These are phyloP conservation scores for Pythium monospermum DNA, from an alignment of 352 stramenopile species.

Conservation along the genomic window DNA sequence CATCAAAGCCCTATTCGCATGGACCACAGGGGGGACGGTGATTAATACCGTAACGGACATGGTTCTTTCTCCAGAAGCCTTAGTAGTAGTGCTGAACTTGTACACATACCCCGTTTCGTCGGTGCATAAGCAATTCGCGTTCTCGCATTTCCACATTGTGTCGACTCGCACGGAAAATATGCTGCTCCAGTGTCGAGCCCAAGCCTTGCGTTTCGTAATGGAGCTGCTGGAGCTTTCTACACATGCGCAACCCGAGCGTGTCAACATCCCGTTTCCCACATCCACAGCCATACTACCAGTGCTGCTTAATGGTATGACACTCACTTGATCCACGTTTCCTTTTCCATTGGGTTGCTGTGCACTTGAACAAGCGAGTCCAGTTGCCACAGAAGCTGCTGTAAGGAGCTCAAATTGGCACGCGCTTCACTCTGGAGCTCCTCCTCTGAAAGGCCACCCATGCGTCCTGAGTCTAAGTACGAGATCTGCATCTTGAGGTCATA, in stretches of 20 bases:
- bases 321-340: conserved; percentile 75
- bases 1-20: conserved; percentile 55
- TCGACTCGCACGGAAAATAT: conserved; percentile 64
- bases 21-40: too few relatives aligned
- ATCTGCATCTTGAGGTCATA: conserved; percentile 89
- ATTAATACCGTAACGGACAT: too few relatives aligned
- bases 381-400: conserved; percentile 78
- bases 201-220: conserved; percentile 64
- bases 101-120: conserved; percentile 40
- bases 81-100: background rate
- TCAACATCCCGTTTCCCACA: background rate
- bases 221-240: conserved; percentile 68
- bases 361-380: conserved; percentile 77
- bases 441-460: conserved; percentile 41
- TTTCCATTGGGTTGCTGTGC: conserved; percentile 38
- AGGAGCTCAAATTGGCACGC: conserved; percentile 57
- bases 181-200: conserved; percentile 67
- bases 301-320: background rate
- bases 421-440: conserved; percentile 63
- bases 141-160: conserved; percentile 65
- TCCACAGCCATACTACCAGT: background rate
- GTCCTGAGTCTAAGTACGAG: conserved; percentile 72
- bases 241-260: background rate
- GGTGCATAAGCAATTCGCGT: conserved; percentile 68
- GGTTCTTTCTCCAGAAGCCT: background rate